Base-by-base conservation (phyloP, 805 yeast species). In the Metschnikowia similis region DNA sequence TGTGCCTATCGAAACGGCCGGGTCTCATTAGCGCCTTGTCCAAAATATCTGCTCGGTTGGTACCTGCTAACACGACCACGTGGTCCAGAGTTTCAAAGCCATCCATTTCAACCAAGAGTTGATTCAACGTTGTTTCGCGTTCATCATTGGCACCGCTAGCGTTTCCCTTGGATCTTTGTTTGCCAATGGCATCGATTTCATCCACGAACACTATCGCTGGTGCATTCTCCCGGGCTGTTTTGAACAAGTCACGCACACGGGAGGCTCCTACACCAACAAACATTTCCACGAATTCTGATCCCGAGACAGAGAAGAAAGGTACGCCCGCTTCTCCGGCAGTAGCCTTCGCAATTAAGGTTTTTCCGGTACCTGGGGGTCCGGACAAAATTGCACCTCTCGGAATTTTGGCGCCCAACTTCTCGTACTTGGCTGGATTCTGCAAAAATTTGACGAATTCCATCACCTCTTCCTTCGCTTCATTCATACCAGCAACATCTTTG, bases 321-420 rank as follows among this genome's bases (percentile, higher is more conserved):
- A 90, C 97, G 45, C 89, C 94, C 1, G 97, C 96, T 66, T 90
- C 97, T 59, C 97, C 97, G 2, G 97, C 97, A 27, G 97, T 90
- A 10, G 97, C 97, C 66, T 87, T 89, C 26, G 97, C 97, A 49
- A 90, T 71, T 55, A 90, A 70, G 0, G 97, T 90, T 68, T 90
- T 90, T 81, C 97, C 97, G 2, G 97, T 90, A 75, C 97, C 97
- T 39, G 97, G 97, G 14, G 96, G 95, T 57, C 97, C 97, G 10
- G 95, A 85, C 45, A 90, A 71, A 56, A 90, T 87, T 6, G 97
- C 97, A 65, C 97, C 97, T 66, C 97, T 79, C 48, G 97, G 97
- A 55, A 90, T 90, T 67, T 89, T 88, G 9, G 97, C 97, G 41
- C 97, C 97, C 50, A 90, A 74, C 54, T 78, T 82, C 67, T 89